A percentile compares a stretch with the other conserved stretches of the same genome.
These are phyloP conservation scores for Lactifluus piperatus DNA, from an alignment of 768 basidiomycete species.

Conservation along the genomic window DNA sequence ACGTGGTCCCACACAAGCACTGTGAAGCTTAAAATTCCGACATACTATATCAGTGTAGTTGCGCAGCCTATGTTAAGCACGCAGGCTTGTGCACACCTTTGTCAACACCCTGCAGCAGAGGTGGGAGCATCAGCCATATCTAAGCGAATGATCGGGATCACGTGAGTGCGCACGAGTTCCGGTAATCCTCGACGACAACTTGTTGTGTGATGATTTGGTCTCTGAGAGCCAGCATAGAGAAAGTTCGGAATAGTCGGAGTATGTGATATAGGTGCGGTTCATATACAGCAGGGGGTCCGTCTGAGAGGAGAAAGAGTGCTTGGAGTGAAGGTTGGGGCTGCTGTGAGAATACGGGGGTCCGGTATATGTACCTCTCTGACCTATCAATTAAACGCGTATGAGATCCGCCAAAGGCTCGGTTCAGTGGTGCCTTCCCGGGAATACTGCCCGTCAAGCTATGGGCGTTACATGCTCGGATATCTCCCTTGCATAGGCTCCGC, in stretches of 20 bases:
- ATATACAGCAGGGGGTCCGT: background rate
- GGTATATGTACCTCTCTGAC: background rate
- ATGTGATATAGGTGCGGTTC: background rate
- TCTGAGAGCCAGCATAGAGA: background rate
- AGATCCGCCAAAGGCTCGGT: background rate
- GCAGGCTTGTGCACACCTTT: background rate
- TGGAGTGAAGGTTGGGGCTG: background rate
- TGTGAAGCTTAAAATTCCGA: conserved; percentile 44
- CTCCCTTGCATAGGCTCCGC: too few species aligned
- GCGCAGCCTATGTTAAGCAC: too few species aligned
- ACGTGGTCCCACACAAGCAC: conserved; percentile 51
- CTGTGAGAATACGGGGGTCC: background rate
- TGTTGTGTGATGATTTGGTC: background rate
- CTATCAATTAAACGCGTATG: too few species aligned
- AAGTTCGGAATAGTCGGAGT: background rate
- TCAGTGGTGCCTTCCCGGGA: background rate
- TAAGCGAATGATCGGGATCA: background rate
- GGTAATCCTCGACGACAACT: too few species aligned
- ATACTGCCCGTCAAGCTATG: background rate
- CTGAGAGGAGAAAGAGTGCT: background rate
- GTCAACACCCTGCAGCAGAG: background rate
- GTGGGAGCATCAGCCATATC: too few species aligned
- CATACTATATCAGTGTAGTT: conserved; percentile 29
- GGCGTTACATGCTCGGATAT: too few species aligned
- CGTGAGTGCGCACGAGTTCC: background rate